phyloP scores from a whole-genome alignment of 257 asterid genomes.

The Prunella vulgaris region DNA sequence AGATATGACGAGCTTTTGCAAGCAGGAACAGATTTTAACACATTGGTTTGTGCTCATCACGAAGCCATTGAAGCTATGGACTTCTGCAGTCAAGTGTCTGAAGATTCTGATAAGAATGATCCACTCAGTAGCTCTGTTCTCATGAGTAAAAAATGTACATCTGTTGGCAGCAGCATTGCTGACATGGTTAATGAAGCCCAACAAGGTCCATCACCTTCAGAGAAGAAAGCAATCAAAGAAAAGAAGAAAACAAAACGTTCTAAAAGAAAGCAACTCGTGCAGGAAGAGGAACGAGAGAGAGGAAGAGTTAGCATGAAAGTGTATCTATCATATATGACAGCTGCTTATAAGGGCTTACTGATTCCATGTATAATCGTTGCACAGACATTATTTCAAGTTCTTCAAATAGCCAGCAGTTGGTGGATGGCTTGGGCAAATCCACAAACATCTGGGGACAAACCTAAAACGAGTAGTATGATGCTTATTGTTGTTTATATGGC shows the following conservation, averaged over 20 bases:
- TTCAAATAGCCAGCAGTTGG: slow-evolving; percentile 98
- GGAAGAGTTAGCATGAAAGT: slow-evolving; percentile 99
- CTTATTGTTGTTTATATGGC: slow-evolving; percentile 91
- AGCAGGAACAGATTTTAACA: slow-evolving; percentile 90
- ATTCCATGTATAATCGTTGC: slow-evolving; percentile 86
- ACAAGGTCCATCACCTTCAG: slow-evolving; percentile 66
- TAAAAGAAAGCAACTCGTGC: slow-evolving; percentile 90
- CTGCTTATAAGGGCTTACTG: slow-evolving; percentile 91
- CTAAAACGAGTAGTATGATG: slow-evolving; percentile 65
- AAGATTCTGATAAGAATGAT: slow-evolving; percentile 54
- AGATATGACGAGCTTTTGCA: slow-evolving; percentile 90
- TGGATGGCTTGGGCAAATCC: slow-evolving; percentile 99
- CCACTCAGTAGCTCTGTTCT: slow-evolving; percentile 47
- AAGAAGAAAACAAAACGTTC: slow-evolving; percentile 87
- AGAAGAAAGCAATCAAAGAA: slow-evolving; percentile 72
- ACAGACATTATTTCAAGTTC: slow-evolving; percentile 88
- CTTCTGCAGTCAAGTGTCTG: slow-evolving; percentile 49
- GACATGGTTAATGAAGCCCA: slow-evolving; percentile 53
- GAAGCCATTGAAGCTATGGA: slow-evolving; percentile 99
- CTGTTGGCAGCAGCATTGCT: slow-evolving; percentile 48
- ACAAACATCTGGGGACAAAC: slow-evolving; percentile 74
- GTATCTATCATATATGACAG: slow-evolving; percentile 83
- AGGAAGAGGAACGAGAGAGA: slow-evolving; percentile 96
- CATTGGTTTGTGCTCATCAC: slow-evolving; percentile 88
- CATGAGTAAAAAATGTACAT: slow-evolving; percentile 49